These are phyloP conservation scores for Hypoxylon sp. DNA, from an alignment of 2,329 filamentous ascomycete species.

Conservation along the genomic window DNA sequence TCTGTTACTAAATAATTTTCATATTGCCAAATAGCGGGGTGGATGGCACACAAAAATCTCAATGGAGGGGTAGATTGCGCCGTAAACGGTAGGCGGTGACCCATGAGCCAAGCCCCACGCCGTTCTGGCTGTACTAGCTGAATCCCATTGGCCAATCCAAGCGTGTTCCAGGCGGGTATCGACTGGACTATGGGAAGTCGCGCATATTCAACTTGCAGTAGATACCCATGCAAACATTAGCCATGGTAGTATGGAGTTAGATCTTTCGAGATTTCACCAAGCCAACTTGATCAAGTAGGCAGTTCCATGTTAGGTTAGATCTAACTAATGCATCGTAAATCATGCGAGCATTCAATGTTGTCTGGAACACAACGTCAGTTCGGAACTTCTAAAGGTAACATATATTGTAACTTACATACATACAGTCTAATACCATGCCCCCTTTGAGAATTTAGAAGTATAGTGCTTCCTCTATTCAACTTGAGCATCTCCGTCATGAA, in stretches of 20 bases:
- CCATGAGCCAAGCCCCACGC: background rate
- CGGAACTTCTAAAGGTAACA: background rate
- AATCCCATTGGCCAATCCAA: constrained; percentile 29
- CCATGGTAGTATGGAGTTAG: background rate
- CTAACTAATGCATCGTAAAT: background rate
- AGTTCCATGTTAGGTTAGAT: background rate
- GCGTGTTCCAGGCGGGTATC: background rate
- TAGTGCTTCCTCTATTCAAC: background rate
- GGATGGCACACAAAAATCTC: constrained; percentile 28
- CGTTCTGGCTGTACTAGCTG: background rate
- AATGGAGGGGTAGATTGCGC: constrained; percentile 35
- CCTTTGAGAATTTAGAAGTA: background rate
- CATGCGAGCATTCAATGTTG: background rate
- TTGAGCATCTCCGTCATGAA: background rate
- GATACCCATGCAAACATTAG: background rate
- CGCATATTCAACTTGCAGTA: constrained; percentile 7
- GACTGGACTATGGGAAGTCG: background rate
- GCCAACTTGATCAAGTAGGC: background rate
- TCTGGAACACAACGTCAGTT: background rate
- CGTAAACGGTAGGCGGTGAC: constrained; percentile 33
- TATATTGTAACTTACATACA: background rate
- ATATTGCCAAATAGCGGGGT: constrained; percentile 37
- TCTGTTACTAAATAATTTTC: constrained; percentile 34
- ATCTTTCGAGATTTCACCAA: background rate
- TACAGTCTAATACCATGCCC: background rate